Evolutionary conservation across 768 basidiomycete species (phyloP).

Genomic region (Leccinum longicurvipes): DNA sequence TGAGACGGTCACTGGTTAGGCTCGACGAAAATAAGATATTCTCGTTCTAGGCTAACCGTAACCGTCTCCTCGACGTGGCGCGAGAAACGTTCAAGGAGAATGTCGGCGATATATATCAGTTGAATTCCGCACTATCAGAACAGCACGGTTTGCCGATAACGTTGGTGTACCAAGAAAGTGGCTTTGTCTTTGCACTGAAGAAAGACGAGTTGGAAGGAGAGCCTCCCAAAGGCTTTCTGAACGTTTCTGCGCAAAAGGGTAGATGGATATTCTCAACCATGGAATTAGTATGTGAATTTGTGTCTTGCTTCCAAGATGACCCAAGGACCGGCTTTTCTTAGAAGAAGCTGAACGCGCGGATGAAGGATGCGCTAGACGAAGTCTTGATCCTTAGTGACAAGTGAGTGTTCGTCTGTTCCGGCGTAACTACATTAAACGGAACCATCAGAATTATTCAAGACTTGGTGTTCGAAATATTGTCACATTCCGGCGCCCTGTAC

Average conservation of each 20-base stretch:
- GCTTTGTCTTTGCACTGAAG: constrained; percentile 71
- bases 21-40: not conserved
- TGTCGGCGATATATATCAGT: constrained; percentile 77
- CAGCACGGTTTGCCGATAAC: constrained; percentile 62
- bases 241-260: constrained; percentile 61
- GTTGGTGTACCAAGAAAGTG: constrained; percentile 67
- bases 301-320: not conserved
- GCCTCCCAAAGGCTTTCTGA: constrained; percentile 70
- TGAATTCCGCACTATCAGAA: constrained; percentile 57
- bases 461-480: constrained; percentile 66
- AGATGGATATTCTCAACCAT: constrained; percentile 76
- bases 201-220: constrained; percentile 50
- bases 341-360: constrained; percentile 86
- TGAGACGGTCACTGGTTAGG: constrained; percentile 9
- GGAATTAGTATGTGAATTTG: constrained; percentile 60
- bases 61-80: constrained; percentile 88
- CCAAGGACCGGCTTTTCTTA: constrained; percentile 23
- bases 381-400: constrained; percentile 81
- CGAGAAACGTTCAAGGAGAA: constrained; percentile 95
- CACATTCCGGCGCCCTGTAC: constrained; percentile 77
- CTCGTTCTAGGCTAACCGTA: constrained; percentile 59
- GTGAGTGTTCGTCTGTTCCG: constrained; percentile 32
- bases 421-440: not conserved
- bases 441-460: constrained; percentile 69
- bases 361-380: constrained; percentile 91